Conservation (phyloP, 1,284 basidiomycete genomes). For the Rhodotorula glutinis region DNA sequence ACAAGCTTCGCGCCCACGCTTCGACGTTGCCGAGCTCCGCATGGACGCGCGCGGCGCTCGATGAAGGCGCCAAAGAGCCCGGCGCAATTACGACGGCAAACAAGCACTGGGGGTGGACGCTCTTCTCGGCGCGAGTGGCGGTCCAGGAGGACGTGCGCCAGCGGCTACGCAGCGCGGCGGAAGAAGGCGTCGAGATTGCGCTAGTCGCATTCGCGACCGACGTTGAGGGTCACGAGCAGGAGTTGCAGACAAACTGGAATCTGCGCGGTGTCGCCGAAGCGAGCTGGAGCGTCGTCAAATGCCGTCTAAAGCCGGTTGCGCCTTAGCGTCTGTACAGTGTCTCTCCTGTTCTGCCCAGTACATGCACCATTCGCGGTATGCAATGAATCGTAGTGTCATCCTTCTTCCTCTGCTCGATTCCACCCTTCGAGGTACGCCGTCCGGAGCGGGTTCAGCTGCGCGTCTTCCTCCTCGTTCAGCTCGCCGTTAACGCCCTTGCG, state of each 20-base stretch:
- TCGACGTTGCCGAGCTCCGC: neutral
- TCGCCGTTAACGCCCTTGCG: slow-evolving; percentile 15
- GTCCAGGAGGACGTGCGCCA: neutral
- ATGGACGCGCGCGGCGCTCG: slow-evolving; percentile 14
- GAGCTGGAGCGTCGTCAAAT: slow-evolving; percentile 29
- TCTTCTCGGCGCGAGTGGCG: slow-evolving; percentile 7
- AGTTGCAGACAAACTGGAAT: slow-evolving; percentile 31
- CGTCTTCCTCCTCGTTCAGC: slow-evolving; percentile 32
- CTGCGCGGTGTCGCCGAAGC: slow-evolving; percentile 29
- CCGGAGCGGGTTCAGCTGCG: slow-evolving; percentile 31
- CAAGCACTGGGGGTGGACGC: slow-evolving; percentile 36
- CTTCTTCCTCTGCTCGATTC: slow-evolving; percentile 15
- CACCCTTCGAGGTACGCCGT: slow-evolving; percentile 30
- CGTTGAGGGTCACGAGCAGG: slow-evolving; percentile 20
- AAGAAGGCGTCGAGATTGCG: slow-evolving; percentile 6
- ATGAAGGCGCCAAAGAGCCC: neutral
- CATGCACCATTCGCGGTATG: no score
- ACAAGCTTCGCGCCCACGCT: slow-evolving; percentile 21
- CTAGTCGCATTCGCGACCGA: slow-evolving; percentile 29
- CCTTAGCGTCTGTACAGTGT: no score
- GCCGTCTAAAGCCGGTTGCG: neutral
- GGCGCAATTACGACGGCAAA: neutral
- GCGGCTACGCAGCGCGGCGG: neutral
- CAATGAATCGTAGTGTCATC: neutral
- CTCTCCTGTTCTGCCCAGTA: neutral